Conservation (phyloP, 768 basidiomycete genomes). For the Psilocybe cyanescens region DNA sequence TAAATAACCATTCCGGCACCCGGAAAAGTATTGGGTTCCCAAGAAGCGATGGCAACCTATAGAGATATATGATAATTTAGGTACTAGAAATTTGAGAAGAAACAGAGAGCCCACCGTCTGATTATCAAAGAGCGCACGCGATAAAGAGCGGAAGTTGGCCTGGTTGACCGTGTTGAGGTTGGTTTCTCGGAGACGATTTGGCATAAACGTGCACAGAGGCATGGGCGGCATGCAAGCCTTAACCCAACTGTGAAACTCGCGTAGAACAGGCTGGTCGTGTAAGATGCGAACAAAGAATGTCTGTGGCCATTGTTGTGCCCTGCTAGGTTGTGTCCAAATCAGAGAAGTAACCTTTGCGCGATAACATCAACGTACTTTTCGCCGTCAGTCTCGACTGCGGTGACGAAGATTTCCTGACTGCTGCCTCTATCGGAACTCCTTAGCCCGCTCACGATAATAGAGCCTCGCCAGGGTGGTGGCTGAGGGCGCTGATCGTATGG, state of each 20-base stretch:
- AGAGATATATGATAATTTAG: neutral
- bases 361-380: constrained; percentile 55
- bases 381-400: constrained; percentile 73
- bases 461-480: constrained; percentile 60
- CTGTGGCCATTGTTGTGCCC: constrained; percentile 60
- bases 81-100: neutral
- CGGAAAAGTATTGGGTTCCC: constrained; percentile 47
- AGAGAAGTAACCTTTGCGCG: constrained; percentile 22
- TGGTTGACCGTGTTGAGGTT: constrained; percentile 53
- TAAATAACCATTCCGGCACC: constrained; percentile 59
- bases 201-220: constrained; percentile 65
- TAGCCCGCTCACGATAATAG: constrained; percentile 54
- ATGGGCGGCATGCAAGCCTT: constrained; percentile 45
- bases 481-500: constrained; percentile 48
- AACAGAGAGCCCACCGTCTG: constrained; percentile 42
- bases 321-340: constrained; percentile 38
- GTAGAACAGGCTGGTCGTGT: constrained; percentile 43
- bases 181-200: constrained; percentile 57
- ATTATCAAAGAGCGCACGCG: constrained; percentile 52
- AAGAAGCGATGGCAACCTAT: constrained; percentile 56
- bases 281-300: constrained; percentile 48
- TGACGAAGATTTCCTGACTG: constrained; percentile 58
- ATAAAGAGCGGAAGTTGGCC: constrained; percentile 56
- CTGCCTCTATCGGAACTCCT: constrained; percentile 48
- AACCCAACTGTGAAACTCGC: constrained; percentile 57